A percentile compares a stretch with the other conserved stretches of the same genome.
Conservation (phyloP, 2,329 filamentous ascomycete species). For the Penicillium sp. region DNA sequence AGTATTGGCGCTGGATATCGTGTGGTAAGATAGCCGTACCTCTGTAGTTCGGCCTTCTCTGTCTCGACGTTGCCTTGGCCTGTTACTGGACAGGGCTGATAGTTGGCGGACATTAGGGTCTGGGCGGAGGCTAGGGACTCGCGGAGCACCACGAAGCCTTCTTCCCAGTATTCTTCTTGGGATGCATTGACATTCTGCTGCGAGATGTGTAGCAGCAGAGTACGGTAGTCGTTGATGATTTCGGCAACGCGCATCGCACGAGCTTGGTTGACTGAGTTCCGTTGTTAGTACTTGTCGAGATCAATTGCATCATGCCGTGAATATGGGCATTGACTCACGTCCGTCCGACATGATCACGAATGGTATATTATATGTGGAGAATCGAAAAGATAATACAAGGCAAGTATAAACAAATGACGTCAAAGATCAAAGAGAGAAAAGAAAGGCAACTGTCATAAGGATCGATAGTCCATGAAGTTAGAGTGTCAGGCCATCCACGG, state of each 20-base stretch:
- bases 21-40: slow-evolving; percentile 40
- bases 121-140: slow-evolving; percentile 59
- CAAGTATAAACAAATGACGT: slow-evolving; percentile 7
- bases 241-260: slow-evolving; percentile 64
- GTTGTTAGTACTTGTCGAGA: slow-evolving; percentile 10
- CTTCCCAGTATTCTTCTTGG: slow-evolving; percentile 58
- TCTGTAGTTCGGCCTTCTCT: slow-evolving; percentile 58
- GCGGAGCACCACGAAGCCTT: slow-evolving; percentile 60
- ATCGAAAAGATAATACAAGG: background rate
- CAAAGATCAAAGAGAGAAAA: slow-evolving; percentile 10
- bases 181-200: slow-evolving; percentile 54
- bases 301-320: background rate
- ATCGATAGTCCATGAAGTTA: background rate
- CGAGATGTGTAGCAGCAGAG: slow-evolving; percentile 60
- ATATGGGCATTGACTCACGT: slow-evolving; percentile 44
- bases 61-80: slow-evolving; percentile 52
- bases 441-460: slow-evolving; percentile 7
- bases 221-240: slow-evolving; percentile 65
- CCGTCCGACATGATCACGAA: slow-evolving; percentile 54
- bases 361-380: slow-evolving; percentile 12
- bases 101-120: slow-evolving; percentile 55
- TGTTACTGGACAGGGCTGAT: slow-evolving; percentile 45
- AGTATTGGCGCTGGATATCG: slow-evolving; percentile 17
- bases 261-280: slow-evolving; percentile 59
- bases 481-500: slow-evolving; percentile 6